Evolutionary conservation across 176 grass and related monocot genomes (phyloP), one percentile per base, ranked within the genome.

Genomic region (Alopecurus myosuroides): DNA sequence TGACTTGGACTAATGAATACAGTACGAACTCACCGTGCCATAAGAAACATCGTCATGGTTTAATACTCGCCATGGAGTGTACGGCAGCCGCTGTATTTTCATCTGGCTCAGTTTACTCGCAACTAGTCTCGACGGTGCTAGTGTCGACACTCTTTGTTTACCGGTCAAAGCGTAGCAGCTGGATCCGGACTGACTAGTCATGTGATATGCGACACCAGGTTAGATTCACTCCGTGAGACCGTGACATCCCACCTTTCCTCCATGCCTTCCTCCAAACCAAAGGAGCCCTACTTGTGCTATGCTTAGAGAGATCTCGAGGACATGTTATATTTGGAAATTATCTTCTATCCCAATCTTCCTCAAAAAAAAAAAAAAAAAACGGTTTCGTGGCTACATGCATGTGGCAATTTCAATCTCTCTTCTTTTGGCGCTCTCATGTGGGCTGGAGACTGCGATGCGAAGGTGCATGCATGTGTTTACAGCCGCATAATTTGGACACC

Each of bases 401-500:
- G 62, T 74, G 10, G 46, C 84, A 68, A 26, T 84, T 84, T 80
- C 76, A 80, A 58, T 18, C n/a, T 31, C 19, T 28, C 40, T 23
- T 29, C 58, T 26, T 72, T 44, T 73, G 75, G 58, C 74, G 85
- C 89, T 74, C 86, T 84, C 85, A 84, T 79, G 76, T 84, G 80
- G 84, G 80, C 80, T 69, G 66, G 65, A 61, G 88, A 91, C 58
- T 80, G 63, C 82, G 89, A 86, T 51, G 68, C 57, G 89, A 44
- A 85, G 89, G 65, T 90, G 80, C 89, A 80, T 87, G 89, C 80
- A 84, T 87, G 48, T 80, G n/a, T n/a, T n/a, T n/a, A n/a, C n/a
- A n/a, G n/a, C n/a, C n/a, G n/a, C n/a, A n/a, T n/a, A n/a, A n/a
- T n/a, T n/a, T n/a, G n/a, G n/a, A n/a, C n/a, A n/a, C n/a, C n/a